Base-by-base conservation (phyloP, 2,329 filamentous ascomycete genomes). In the Alternaria infectoria region DNA sequence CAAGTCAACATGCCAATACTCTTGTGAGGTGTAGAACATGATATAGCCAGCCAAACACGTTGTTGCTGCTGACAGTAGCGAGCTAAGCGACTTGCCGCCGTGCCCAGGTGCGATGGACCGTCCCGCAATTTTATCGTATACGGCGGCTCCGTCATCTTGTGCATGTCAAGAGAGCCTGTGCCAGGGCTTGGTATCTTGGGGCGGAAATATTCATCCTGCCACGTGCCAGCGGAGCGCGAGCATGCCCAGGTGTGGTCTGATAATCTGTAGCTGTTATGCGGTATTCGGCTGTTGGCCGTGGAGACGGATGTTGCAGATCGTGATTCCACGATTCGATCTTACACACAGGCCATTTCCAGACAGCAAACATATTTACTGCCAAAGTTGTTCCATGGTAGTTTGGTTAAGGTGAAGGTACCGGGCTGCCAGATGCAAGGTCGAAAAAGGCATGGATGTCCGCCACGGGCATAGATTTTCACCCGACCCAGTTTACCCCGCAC, bases 401-500 rank as follows among this genome's bases (percentile, higher is more conserved):
- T 11, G 49, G 30, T 36, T 0, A 6, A 10, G 23, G 19, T 52
- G 15, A 40, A 32, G 15, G 13, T 15, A 21, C 21, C 4, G 3
- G 3, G 12, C n/a, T 7, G 36, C 28, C 5, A 26, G 44, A 28
- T 50, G 12, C n/a, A 50, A 36, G 15, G 19, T 59, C 43, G 13
- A 54, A 62, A 59, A n/a, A 28, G 60, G 49, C 15, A 54, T 45
- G 36, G 36, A 40, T 5, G 3, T n/a, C 55, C 60, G 4, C 45
- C 30, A 45, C 55, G 50, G 40, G 23, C 49, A 52, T 28, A 52
- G 30, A 52, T 52, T 36, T 47, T 58, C 21, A 9, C 36, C 23
- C 40, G 55, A 54, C 50, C 60, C 60, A 26, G 32, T 59, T 61
- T 69, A 67, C 66, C 66, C 66, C 66, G 66, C 68, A 68, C 46